Conservation (phyloP, 495 filamentous ascomycete species). For the Daldinia vernicosa region DNA sequence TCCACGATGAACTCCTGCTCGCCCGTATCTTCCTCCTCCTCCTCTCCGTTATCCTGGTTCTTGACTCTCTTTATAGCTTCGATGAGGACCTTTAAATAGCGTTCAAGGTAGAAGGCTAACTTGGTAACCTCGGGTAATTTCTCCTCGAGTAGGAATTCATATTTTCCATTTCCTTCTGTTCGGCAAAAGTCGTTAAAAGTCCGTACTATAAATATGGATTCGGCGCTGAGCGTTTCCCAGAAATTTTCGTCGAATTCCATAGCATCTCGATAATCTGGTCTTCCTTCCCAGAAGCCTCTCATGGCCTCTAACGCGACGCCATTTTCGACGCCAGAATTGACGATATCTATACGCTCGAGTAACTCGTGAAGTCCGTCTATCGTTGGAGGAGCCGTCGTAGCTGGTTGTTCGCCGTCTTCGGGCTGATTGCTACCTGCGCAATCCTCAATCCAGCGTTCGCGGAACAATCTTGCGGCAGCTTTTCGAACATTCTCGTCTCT, state of each 20-base stretch:
- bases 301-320: slow-evolving; percentile 93
- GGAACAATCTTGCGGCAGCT: slow-evolving; percentile 88
- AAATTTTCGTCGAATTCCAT: slow-evolving; percentile 84
- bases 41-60: slow-evolving; percentile 60
- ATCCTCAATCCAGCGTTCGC: slow-evolving; percentile 95
- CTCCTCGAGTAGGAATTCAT: slow-evolving; percentile 78
- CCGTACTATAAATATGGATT: slow-evolving; percentile 85
- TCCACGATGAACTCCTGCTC: slow-evolving; percentile 95
- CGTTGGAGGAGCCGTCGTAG: slow-evolving; percentile 67
- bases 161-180: slow-evolving; percentile 71
- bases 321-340: slow-evolving; percentile 87
- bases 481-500: slow-evolving; percentile 94
- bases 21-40: slow-evolving; percentile 79
- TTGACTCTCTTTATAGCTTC: slow-evolving; percentile 68
- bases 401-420: slow-evolving; percentile 56
- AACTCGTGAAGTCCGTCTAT: slow-evolving; percentile 85
- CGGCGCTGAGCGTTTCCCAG: slow-evolving; percentile 86
- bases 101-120: slow-evolving; percentile 81
- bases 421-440: slow-evolving; percentile 72
- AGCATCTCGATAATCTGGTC: slow-evolving; percentile 86
- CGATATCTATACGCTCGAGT: slow-evolving; percentile 90
- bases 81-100: slow-evolving; percentile 79
- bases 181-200: slow-evolving; percentile 95
- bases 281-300: slow-evolving; percentile 93
- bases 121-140: slow-evolving; percentile 95